Evolutionary conservation across 306 rosid genomes (phyloP), one percentile per base, ranked within the genome.

Genomic region (Corylus heterophylla): DNA sequence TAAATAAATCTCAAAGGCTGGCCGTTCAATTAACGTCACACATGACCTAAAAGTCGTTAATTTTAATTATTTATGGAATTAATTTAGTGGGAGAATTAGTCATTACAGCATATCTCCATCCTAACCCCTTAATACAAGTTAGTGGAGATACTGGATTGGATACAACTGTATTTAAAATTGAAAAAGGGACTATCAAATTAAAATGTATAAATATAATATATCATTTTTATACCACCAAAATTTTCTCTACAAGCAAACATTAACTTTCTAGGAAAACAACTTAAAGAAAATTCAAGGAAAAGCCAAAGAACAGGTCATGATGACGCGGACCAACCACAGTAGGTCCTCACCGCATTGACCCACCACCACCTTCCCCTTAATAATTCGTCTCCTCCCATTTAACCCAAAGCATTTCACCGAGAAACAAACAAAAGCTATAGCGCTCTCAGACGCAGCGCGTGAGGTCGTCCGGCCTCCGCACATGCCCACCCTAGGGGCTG

Each of bases 401-500:
- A 14, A 8, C 2, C 5, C 61, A 39, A 78, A 37, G 74, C 78
- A 70, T 76, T 62, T 64, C 76, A 14, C 67, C 37, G n/a, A 83
- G 55, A 50, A 4, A 17, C 80, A 81, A 79, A 80, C 66, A 42
- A 47, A 48, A 69, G 82, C 89, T 79, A 87, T 87, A 83, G 89
- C 77, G 84, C 70, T 71, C 87, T 52, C 84, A 13, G 58, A 70
- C 85, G 77, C 85, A 18, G 55, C 86, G 88, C 87, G 92, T 84
- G 98, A 90, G 98, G 97, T 91, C 95, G 78, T 79, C 71, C 87
- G 93, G 83, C 97, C 98, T 88, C 98, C 81, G 92, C 92, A 83
- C 88, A 78, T 67, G 81, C 86, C 85, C 86, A 45, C 2, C 5
- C 51, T 45, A 69, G 87, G 85, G 87, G 88, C 83, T 78, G 88